A percentile compares a stretch with the other conserved stretches of the same genome.
Conservation (phyloP, 495 filamentous ascomycete genomes). For the Hyaloscypha hepaticicola region DNA sequence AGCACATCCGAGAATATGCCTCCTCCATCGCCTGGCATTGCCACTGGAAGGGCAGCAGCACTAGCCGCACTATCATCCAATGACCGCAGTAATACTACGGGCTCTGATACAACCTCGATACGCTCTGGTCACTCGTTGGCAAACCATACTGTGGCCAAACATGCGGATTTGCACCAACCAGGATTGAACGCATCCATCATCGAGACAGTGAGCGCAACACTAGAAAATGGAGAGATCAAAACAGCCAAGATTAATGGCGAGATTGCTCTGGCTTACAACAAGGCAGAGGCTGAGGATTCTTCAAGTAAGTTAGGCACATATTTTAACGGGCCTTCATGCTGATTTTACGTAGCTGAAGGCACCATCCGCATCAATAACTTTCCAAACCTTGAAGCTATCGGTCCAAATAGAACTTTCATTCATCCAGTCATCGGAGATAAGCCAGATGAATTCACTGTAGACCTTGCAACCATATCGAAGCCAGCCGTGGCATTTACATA, state of each 20-base stretch:
- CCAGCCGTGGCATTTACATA: slow-evolving; percentile 91
- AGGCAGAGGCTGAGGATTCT: slow-evolving; percentile 46
- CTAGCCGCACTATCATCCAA: slow-evolving; percentile 48
- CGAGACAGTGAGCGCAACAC: slow-evolving; percentile 84
- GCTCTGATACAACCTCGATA: slow-evolving; percentile 88
- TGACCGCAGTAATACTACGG: slow-evolving; percentile 43
- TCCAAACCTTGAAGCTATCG: slow-evolving; percentile 85
- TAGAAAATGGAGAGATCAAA: slow-evolving; percentile 69
- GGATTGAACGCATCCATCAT: slow-evolving; percentile 90
- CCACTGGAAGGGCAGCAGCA: slow-evolving; percentile 39
- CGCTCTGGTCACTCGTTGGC: slow-evolving; percentile 81
- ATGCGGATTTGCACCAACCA: slow-evolving; percentile 77
- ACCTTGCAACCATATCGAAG: slow-evolving; percentile 54
- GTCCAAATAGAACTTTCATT: slow-evolving; percentile 89
- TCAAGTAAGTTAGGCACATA: slow-evolving; percentile 31
- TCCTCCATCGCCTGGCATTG: slow-evolving; percentile 46
- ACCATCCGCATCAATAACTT: slow-evolving; percentile 90
- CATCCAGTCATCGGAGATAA: slow-evolving; percentile 61
- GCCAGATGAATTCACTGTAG: slow-evolving; percentile 78
- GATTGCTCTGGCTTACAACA: slow-evolving; percentile 83
- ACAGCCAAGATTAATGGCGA: slow-evolving; percentile 82
- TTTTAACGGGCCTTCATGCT: neutral
- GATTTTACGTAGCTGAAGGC: slow-evolving; percentile 47
- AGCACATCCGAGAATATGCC: slow-evolving; percentile 40
- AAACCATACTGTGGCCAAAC: slow-evolving; percentile 56